phyloP scores from a whole-genome alignment of 257 asterid species.

The Primulina tabacum region DNA sequence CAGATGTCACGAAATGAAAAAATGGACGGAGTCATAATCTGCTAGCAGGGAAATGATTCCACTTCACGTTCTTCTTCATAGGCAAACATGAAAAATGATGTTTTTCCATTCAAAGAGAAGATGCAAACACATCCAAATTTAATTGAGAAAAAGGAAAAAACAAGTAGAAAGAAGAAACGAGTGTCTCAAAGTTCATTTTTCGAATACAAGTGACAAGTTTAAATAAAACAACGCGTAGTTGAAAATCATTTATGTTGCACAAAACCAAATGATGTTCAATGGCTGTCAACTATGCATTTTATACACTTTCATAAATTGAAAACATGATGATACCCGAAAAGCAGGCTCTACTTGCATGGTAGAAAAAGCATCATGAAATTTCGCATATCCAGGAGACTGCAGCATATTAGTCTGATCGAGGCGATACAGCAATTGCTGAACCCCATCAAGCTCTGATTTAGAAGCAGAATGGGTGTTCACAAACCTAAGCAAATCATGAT shows the following conservation, averaged over 20 bases:
- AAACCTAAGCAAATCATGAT: slow-evolving; percentile 33
- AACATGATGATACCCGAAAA: slow-evolving; percentile 36
- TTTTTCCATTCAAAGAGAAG: not conserved
- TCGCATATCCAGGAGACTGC: slow-evolving; percentile 44
- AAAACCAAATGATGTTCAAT: not conserved
- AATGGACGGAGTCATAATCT: not conserved
- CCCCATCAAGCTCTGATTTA: slow-evolving; percentile 26
- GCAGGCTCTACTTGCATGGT: slow-evolving; percentile 55
- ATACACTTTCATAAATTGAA: not conserved
- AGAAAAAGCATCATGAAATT: slow-evolving; percentile 40
- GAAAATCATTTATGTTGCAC: not conserved
- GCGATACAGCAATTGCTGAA: slow-evolving; percentile 17
- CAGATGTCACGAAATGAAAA: not conserved
- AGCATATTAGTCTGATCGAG: slow-evolving; percentile 22
- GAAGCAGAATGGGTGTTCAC: slow-evolving; percentile 34
- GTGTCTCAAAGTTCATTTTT: not conserved
- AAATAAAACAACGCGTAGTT: not conserved
- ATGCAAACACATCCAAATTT: not conserved
- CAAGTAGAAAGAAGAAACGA: not conserved
- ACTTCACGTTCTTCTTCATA: not conserved
- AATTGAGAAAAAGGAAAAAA: not conserved
- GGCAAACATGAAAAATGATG: not conserved
- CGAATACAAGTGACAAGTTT: not conserved
- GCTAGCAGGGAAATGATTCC: not conserved
- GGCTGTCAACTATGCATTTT: not conserved